Evolutionary conservation across 805 yeast species (phyloP).

Genomic region (Candida schatavii): DNA sequence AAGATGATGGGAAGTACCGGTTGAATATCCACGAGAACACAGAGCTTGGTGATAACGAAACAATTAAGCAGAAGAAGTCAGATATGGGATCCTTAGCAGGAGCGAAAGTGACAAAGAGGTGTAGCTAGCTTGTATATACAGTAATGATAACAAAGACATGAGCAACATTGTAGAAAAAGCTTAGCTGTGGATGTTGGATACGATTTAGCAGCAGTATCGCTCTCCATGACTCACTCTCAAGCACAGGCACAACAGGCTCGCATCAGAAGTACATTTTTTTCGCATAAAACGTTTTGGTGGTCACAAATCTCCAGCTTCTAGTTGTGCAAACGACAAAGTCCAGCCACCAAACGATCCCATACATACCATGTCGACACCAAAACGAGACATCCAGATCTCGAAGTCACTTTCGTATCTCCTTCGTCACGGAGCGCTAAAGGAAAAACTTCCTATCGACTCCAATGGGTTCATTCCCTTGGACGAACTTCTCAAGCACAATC

Average conservation of each 20-base stretch:
- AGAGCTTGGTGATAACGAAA: slow-evolving; percentile 89
- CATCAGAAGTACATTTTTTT: too few relatives aligned
- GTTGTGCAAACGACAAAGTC: too few relatives aligned
- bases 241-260: too few relatives aligned
- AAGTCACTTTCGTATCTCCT: slow-evolving; percentile 72
- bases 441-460: slow-evolving; percentile 58
- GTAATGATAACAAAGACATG: slow-evolving; percentile 2
- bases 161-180: slow-evolving; percentile 1
- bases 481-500: slow-evolving; percentile 53
- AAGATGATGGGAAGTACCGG: slow-evolving; percentile 42
- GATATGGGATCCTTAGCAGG: slow-evolving; percentile 49
- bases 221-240: too few relatives aligned
- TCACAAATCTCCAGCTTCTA: neutral
- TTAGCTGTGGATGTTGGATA: neutral
- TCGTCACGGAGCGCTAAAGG: slow-evolving; percentile 81
- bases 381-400: slow-evolving; percentile 57
- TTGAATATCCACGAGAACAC: slow-evolving; percentile 77
- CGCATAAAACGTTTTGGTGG: too few relatives aligned
- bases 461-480: slow-evolving; percentile 63
- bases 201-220: too few relatives aligned
- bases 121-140: slow-evolving; percentile 8
- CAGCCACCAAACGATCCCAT: too few relatives aligned
- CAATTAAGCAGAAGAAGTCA: slow-evolving; percentile 52
- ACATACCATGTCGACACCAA: slow-evolving; percentile 10
- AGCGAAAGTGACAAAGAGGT: slow-evolving; percentile 47